Conservation (phyloP, 2,329 filamentous ascomycete genomes). For the Trichophyton schoenleinii region DNA sequence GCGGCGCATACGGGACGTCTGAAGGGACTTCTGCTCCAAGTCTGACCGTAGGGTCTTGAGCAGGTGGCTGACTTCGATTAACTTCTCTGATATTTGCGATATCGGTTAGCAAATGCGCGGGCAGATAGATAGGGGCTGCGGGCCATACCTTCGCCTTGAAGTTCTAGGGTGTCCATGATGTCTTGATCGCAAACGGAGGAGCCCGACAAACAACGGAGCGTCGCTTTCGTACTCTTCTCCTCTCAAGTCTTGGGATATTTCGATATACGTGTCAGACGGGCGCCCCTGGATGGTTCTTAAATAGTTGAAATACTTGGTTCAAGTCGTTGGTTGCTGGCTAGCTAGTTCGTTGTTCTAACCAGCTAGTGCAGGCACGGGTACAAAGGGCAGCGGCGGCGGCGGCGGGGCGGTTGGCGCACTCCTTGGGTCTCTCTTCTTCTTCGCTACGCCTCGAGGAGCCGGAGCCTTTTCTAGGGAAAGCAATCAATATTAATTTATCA, state of each 20-base stretch:
- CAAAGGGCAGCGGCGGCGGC: background rate
- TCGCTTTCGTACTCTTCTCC: background rate
- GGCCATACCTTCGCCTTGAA: constrained; percentile 11
- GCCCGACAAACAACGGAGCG: background rate
- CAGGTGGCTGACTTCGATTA: constrained; percentile 53
- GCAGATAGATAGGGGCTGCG: background rate
- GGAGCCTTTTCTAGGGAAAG: background rate
- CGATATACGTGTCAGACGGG: background rate
- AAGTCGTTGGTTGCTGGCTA: background rate
- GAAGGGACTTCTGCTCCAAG: constrained; percentile 46
- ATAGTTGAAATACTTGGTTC: background rate
- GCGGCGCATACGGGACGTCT: constrained; percentile 44
- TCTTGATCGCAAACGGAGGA: background rate
- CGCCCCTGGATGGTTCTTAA: background rate
- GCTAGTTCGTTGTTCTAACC: too few species aligned
- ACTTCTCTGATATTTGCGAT: constrained; percentile 43
- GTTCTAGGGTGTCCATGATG: constrained; percentile 12
- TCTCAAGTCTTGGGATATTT: background rate
- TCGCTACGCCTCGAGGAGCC: background rate
- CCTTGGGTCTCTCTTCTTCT: background rate
- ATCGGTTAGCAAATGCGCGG: background rate
- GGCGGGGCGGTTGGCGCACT: background rate
- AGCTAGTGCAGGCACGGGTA: background rate
- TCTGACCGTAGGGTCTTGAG: constrained; percentile 52
- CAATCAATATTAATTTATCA: background rate